phyloP scores from a whole-genome alignment of 2,329 filamentous ascomycete genomes.

The Penicillium sp. region DNA sequence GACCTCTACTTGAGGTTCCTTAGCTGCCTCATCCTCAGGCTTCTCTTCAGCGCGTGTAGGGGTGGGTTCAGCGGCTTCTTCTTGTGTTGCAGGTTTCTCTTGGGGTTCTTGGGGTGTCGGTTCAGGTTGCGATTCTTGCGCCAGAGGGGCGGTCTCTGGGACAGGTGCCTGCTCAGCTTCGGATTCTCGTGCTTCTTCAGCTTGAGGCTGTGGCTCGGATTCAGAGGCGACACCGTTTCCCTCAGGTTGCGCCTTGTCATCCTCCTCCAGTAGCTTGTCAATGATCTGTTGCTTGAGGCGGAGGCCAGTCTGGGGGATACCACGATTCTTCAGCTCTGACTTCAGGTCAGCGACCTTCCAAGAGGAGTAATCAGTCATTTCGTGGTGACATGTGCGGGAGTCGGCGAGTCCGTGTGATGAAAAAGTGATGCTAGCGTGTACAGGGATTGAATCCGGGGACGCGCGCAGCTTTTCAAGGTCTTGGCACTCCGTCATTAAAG shows the following conservation, averaged over 20 bases:
- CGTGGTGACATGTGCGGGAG: constrained; percentile 14
- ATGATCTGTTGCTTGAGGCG: constrained; percentile 67
- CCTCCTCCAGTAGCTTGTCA: constrained; percentile 57
- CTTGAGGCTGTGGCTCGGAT: not conserved
- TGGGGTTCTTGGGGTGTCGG: not conserved
- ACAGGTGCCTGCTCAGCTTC: constrained; percentile 2
- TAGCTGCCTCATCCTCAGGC: not conserved
- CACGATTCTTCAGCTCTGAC: constrained; percentile 70
- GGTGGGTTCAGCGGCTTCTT: not conserved
- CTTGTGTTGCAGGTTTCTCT: not conserved
- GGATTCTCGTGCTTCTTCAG: constrained; percentile 5
- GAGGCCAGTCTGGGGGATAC: constrained; percentile 67
- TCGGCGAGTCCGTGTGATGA: not conserved
- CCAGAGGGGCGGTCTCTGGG: not conserved
- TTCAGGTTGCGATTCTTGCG: constrained; percentile 18
- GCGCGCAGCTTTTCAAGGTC: constrained; percentile 3
- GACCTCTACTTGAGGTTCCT: not conserved
- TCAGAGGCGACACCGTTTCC: constrained; percentile 11
- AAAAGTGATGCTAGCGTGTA: not conserved
- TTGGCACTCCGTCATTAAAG: not conserved
- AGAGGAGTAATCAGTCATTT: constrained; percentile 56
- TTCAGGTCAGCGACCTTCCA: constrained; percentile 75
- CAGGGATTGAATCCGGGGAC: constrained; percentile 20
- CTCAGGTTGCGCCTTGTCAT: constrained; percentile 34
- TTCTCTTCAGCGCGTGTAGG: not conserved